These are phyloP conservation scores for Chaetomium strumarium DNA, from an alignment of 2,329 filamentous ascomycete species.

Conservation along the genomic window DNA sequence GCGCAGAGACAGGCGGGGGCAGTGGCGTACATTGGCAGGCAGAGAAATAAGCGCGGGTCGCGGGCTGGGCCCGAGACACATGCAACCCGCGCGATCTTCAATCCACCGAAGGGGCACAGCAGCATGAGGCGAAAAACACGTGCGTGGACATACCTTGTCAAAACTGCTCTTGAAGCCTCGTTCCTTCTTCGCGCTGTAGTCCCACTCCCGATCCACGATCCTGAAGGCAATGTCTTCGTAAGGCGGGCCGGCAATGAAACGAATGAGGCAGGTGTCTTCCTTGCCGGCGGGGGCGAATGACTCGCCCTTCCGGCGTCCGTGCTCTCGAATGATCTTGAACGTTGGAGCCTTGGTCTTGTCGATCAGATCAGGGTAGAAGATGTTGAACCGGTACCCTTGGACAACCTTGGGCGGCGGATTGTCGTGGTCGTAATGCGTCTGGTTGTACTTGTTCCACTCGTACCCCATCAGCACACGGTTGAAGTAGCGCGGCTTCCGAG, in stretches of 20 bases:
- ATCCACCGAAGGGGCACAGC: conserved; percentile 9
- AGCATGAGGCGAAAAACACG: conserved; percentile 13
- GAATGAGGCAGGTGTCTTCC: conserved; percentile 93
- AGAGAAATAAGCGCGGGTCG: conserved; percentile 6
- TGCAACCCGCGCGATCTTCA: conserved; percentile 5
- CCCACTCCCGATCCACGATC: conserved; percentile 98
- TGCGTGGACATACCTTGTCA: conserved; percentile 67
- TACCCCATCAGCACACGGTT: conserved; percentile 98
- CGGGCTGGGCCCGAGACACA: conserved; percentile 16
- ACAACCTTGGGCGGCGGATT: conserved; percentile 97
- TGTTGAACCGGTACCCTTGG: conserved; percentile 99
- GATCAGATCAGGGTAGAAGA: conserved; percentile 96
- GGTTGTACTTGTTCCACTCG: conserved; percentile 99
- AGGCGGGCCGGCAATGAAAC: conserved; percentile 89
- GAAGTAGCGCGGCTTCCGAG: conserved; percentile 93
- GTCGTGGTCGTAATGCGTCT: conserved; percentile 98
- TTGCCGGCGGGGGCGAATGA: conserved; percentile 90
- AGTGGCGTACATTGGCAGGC: conserved; percentile 10
- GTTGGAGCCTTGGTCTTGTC: conserved; percentile 93
- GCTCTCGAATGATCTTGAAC: conserved; percentile 90
- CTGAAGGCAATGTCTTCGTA: conserved; percentile 97
- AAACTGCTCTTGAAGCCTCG: conserved; percentile 94
- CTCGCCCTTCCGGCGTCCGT: conserved; percentile 82
- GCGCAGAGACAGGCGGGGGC: background rate
- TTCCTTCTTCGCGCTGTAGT: conserved; percentile 93